These are phyloP conservation scores for Terana coerulea DNA, from an alignment of 768 basidiomycete species.

Conservation along the genomic window DNA sequence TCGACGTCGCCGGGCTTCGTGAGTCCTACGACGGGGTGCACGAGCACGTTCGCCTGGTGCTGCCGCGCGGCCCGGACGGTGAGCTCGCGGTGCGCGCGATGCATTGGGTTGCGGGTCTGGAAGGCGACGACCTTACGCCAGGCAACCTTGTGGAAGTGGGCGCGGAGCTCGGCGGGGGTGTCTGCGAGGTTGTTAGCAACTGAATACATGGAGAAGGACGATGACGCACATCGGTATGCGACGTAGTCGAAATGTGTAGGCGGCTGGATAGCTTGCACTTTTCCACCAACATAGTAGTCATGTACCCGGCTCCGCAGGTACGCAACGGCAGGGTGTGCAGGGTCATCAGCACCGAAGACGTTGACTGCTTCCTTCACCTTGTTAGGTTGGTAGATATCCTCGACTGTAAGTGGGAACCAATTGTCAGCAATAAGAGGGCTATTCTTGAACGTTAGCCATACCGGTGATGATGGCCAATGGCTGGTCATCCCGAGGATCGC, in stretches of 20 bases:
- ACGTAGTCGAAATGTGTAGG: constrained; percentile 97
- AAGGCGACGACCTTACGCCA: constrained; percentile 98
- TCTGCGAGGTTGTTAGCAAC: constrained; percentile 38
- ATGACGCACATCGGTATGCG: constrained; percentile 75
- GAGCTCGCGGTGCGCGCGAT: constrained; percentile 95
- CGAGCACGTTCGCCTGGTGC: constrained; percentile 92
- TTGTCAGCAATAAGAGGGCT: neutral
- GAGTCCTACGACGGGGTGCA: constrained; percentile 97
- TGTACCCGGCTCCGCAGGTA: constrained; percentile 86
- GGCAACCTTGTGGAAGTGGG: constrained; percentile 94
- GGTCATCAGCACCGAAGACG: constrained; percentile 93
- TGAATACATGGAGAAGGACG: neutral
- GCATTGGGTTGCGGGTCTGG: constrained; percentile 99
- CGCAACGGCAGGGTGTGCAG: constrained; percentile 88
- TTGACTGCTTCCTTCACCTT: constrained; percentile 81
- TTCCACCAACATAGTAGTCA: constrained; percentile 90
- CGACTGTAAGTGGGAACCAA: constrained; percentile 51
- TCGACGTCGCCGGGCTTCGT: constrained; percentile 96
- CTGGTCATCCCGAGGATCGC: constrained; percentile 92
- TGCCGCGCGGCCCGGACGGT: constrained; percentile 96
- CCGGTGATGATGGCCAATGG: constrained; percentile 88
- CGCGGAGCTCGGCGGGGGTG: constrained; percentile 89
- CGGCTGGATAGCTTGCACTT: constrained; percentile 85
- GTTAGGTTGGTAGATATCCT: constrained; percentile 89
- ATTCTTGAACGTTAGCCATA: constrained; percentile 24